These are phyloP conservation scores for Coffea humblotiana DNA, from an alignment of 305 asterid genomes.

Conservation along the genomic window DNA sequence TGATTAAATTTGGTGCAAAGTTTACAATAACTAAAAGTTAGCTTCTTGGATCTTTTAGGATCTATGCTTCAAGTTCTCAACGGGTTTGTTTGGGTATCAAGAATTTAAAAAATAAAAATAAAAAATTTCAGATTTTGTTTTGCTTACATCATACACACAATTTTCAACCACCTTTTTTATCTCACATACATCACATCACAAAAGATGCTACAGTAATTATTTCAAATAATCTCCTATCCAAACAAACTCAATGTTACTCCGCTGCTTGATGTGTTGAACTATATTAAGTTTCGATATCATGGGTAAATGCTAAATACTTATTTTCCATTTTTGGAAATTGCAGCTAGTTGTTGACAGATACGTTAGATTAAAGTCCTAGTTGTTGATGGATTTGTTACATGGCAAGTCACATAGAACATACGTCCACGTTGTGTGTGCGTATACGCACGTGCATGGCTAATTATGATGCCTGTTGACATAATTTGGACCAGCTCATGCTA, in stretches of 20 bases:
- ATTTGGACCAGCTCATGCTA: neutral
- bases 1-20: neutral
- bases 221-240: no score
- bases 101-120: no score
- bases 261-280: neutral
- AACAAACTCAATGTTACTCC: neutral
- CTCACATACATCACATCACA: no score
- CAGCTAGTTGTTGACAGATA: slow-evolving; percentile 2
- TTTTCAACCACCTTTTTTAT: no score
- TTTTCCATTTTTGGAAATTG: neutral
- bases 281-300: neutral
- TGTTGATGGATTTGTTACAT: neutral
- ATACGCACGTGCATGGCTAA: neutral
- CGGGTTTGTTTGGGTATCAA: no score
- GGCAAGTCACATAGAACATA: neutral
- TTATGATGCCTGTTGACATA: neutral
- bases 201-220: no score
- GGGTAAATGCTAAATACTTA: neutral
- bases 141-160: no score
- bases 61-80: neutral
- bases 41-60: neutral
- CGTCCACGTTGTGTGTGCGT: neutral
- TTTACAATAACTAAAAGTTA: neutral
- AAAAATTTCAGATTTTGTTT: no score
- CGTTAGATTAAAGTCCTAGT: neutral